phyloP scores from a whole-genome alignment of 2,329 filamentous ascomycete genomes.

The Domatiomyces catenatus region DNA sequence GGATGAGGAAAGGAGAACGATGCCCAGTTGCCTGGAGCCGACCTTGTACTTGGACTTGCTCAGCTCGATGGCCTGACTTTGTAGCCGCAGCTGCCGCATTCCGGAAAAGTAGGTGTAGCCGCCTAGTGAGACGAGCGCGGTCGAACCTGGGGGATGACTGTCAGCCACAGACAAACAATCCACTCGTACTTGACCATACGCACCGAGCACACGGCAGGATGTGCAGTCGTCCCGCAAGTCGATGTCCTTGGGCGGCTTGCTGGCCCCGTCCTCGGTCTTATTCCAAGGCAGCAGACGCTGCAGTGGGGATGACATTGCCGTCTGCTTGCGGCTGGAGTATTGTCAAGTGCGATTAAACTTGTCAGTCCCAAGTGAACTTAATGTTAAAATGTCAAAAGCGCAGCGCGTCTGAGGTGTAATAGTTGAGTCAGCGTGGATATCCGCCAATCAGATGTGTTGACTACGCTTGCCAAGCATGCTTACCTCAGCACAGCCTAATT shows the following conservation, averaged over 20 bases:
- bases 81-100: slow-evolving; percentile 52
- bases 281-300: slow-evolving; percentile 1
- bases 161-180: not conserved
- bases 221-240: slow-evolving; percentile 46
- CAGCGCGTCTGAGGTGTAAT: too few relatives aligned
- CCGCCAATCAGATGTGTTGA: too few relatives aligned
- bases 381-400: too few relatives aligned
- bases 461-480: too few relatives aligned
- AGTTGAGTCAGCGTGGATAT: too few relatives aligned
- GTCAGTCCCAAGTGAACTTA: too few relatives aligned
- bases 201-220: slow-evolving; percentile 57
- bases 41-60: slow-evolving; percentile 59
- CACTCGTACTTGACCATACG: slow-evolving; percentile 18
- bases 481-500: too few relatives aligned
- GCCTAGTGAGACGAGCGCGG: slow-evolving; percentile 59
- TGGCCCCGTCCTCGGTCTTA: not conserved
- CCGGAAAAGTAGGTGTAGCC: slow-evolving; percentile 66
- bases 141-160: slow-evolving; percentile 40
- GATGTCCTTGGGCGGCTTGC: not conserved
- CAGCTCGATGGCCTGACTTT: slow-evolving; percentile 45
- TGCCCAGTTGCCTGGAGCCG: slow-evolving; percentile 51
- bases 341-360: not conserved
- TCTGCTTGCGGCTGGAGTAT: not conserved
- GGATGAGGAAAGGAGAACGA: slow-evolving; percentile 50
- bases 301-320: not conserved